Evolutionary conservation across 1,284 basidiomycete genomes (phyloP).

Genomic region (Termitomyces sp.): DNA sequence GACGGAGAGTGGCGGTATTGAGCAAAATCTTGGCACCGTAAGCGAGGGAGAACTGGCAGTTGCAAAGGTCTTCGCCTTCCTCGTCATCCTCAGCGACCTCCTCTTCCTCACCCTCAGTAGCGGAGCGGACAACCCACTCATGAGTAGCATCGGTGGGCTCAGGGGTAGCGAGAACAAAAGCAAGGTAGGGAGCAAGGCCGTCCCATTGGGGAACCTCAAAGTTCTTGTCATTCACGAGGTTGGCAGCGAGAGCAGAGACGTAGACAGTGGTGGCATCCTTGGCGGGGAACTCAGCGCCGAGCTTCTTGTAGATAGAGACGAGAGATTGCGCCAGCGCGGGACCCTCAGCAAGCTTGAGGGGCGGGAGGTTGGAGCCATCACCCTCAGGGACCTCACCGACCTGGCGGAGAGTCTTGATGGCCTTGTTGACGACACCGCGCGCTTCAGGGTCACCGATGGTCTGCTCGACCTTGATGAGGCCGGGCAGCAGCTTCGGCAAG

Average conservation of each 20-base stretch:
- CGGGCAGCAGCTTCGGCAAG: slow-evolving; percentile 92
- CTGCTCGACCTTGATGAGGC: slow-evolving; percentile 89
- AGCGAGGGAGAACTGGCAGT: slow-evolving; percentile 96
- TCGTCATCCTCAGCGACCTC: slow-evolving; percentile 84
- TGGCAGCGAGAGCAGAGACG: slow-evolving; percentile 75
- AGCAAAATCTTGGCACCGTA: slow-evolving; percentile 98
- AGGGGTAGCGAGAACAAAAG: slow-evolving; percentile 60
- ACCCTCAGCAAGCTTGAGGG: slow-evolving; percentile 72
- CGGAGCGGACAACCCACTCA: slow-evolving; percentile 88
- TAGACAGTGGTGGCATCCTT: slow-evolving; percentile 66
- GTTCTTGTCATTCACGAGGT: slow-evolving; percentile 87
- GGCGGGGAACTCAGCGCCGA: slow-evolving; percentile 52
- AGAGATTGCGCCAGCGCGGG: slow-evolving; percentile 63
- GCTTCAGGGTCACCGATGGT: slow-evolving; percentile 95
- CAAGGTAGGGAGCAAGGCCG: slow-evolving; percentile 72
- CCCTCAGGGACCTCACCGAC: slow-evolving; percentile 83
- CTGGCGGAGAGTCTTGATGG: slow-evolving; percentile 90
- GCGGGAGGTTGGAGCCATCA: slow-evolving; percentile 87
- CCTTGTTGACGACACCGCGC: slow-evolving; percentile 82
- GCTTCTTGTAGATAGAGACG: slow-evolving; percentile 79
- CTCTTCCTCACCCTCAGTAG: slow-evolving; percentile 73
- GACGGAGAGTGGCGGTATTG: slow-evolving; percentile 92
- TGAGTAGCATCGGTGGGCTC: slow-evolving; percentile 69
- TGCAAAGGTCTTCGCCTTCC: slow-evolving; percentile 96
- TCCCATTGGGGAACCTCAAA: slow-evolving; percentile 91